Evolutionary conservation across 1,284 basidiomycete genomes (phyloP).

Genomic region (Tetrapyrgos nigripes): DNA sequence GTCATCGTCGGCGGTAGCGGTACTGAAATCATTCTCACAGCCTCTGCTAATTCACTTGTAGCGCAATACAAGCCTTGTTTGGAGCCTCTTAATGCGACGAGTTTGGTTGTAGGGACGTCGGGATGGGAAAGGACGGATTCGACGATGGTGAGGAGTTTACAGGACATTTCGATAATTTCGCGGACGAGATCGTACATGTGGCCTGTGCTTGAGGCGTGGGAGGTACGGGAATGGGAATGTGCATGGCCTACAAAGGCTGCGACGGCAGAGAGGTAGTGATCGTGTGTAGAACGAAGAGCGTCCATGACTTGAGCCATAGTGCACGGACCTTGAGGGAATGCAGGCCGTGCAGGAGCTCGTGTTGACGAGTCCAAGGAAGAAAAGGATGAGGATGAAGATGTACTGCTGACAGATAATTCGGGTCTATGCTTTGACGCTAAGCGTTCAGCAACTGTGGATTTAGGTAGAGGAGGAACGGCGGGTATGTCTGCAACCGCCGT

Average conservation of each 20-base stretch:
- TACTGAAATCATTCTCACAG: conserved; percentile 76
- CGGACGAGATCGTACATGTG: conserved; percentile 94
- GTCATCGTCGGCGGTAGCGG: conserved; percentile 56
- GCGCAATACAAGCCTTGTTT: conserved; percentile 88
- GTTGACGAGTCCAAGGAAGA: conserved; percentile 62
- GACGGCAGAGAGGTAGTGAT: conserved; percentile 90
- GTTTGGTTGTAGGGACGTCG: conserved; percentile 59
- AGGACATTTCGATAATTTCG: conserved; percentile 93
- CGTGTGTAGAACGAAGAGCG: conserved; percentile 78
- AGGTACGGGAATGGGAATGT: conserved; percentile 88
- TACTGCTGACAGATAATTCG: conserved; percentile 66
- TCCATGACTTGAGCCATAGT: conserved; percentile 72
- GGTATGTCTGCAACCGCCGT: conserved; percentile 24
- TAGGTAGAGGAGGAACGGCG: conserved; percentile 39
- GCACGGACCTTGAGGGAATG: conserved; percentile 75
- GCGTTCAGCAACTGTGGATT: conserved; percentile 22
- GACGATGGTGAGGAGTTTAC: conserved; percentile 90
- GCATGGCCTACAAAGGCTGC: conserved; percentile 98
- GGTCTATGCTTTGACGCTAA: conserved; percentile 45
- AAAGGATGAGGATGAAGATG: conserved; percentile 56
- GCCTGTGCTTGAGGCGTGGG: conserved; percentile 91
- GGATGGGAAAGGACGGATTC: conserved; percentile 85
- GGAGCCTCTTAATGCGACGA: conserved; percentile 67
- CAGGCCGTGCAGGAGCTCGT: conserved; percentile 49
- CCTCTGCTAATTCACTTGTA: conserved; percentile 88